These are phyloP conservation scores for Boletus smithii DNA, from an alignment of 1,284 basidiomycete species.

Conservation along the genomic window DNA sequence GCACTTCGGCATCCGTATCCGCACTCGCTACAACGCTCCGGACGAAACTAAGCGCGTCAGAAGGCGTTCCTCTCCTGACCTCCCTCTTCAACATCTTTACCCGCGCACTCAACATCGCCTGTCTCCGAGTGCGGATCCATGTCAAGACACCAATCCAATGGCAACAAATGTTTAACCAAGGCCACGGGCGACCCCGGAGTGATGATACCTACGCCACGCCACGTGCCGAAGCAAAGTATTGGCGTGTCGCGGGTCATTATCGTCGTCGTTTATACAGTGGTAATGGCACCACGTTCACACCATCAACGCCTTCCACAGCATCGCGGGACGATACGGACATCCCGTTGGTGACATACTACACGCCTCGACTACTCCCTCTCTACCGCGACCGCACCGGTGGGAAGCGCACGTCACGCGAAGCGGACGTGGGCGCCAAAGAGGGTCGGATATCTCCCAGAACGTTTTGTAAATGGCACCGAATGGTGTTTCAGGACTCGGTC, in stretches of 20 bases:
- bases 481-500: constrained; percentile 39
- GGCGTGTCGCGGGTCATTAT: constrained; percentile 28
- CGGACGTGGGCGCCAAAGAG: not conserved
- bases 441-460: constrained; percentile 28
- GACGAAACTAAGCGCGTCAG: not conserved
- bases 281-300: constrained; percentile 2
- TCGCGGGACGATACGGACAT: constrained; percentile 1
- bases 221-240: constrained; percentile 31
- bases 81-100: constrained; percentile 14
- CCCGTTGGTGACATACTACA: constrained; percentile 29
- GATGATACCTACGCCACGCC: constrained; percentile 20
- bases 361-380: constrained; percentile 29
- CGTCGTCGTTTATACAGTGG: constrained; percentile 30
- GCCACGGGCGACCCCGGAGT: not conserved
- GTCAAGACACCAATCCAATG: constrained; percentile 14
- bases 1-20: not conserved
- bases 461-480: constrained; percentile 43
- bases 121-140: constrained; percentile 14
- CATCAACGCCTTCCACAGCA: not conserved
- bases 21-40: constrained; percentile 5
- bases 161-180: constrained; percentile 1
- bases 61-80: not conserved
- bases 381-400: constrained; percentile 21
- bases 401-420: constrained; percentile 1
- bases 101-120: constrained; percentile 16